Evolutionary conservation across 108 stramenopile genomes (phyloP).

Genomic region (Mayamaea pseudoterrestris): DNA sequence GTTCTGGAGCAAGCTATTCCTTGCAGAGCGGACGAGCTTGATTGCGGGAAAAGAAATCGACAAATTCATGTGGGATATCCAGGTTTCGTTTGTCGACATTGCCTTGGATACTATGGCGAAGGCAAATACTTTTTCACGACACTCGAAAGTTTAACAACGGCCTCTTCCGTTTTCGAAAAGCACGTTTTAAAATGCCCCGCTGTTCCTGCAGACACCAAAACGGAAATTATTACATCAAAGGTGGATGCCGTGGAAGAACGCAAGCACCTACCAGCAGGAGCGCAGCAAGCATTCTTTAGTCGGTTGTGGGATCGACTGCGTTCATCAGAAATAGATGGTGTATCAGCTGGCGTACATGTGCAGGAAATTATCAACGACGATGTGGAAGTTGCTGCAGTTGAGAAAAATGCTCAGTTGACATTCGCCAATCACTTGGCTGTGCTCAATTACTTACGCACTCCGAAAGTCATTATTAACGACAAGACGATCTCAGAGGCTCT

Average conservation of each 20-base stretch:
- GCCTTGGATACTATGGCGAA: slow-evolving; percentile 23
- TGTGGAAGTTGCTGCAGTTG: not conserved
- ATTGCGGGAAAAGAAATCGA: slow-evolving; percentile 14
- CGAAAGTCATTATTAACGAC: slow-evolving; percentile 15
- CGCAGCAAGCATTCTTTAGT: slow-evolving; percentile 27
- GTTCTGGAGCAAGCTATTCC: slow-evolving; percentile 26
- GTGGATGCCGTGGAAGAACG: slow-evolving; percentile 17
- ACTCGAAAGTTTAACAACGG: slow-evolving; percentile 25
- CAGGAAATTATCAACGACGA: not conserved
- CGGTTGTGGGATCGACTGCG: slow-evolving; percentile 38
- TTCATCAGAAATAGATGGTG: not conserved
- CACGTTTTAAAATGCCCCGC: slow-evolving; percentile 23
- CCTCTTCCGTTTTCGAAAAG: slow-evolving; percentile 22
- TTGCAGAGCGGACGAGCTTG: slow-evolving; percentile 17
- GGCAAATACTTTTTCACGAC: slow-evolving; percentile 32
- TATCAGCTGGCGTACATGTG: not conserved
- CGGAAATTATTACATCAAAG: slow-evolving; percentile 9
- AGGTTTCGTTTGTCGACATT: slow-evolving; percentile 35
- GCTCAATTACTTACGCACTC: slow-evolving; percentile 13
- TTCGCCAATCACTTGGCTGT: slow-evolving; percentile 23
- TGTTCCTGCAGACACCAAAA: slow-evolving; percentile 12
- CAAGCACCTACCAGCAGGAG: slow-evolving; percentile 15
- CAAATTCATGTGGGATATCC: slow-evolving; percentile 17
- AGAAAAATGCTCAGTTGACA: not conserved
- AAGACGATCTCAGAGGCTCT: slow-evolving; percentile 13